Base-by-base conservation (phyloP, 202 grass and related monocot species). In the Schoenoplectus triqueter region DNA sequence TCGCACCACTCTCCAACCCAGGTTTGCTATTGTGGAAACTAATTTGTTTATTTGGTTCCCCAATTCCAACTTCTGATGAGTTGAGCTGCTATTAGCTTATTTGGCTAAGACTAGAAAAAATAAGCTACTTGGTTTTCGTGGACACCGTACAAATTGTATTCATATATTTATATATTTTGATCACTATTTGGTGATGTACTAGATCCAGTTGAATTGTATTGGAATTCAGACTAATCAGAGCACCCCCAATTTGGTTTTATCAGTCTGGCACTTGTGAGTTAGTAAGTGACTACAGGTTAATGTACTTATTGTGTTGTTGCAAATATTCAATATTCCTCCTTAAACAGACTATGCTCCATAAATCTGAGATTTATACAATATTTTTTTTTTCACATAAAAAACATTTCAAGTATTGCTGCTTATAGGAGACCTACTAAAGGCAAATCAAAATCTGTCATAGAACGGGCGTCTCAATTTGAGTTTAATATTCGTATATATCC, bases 1-100 rank as follows among this genome's bases (percentile, higher is more conserved):
- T 9, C 95, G 94, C 86, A 93, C 89, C 77, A 52, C 62, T 86
- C 91, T 98, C 88, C 95, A 95, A 85, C 83, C 91, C 56, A 98
- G 95, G 95, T 93, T 69, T 17, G 1, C 52, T 17, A 22, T 47
- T n/a, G 3, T 78, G n/a, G 70, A 51, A 49, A n/a, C 2, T 47
- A 45, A 69, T 13, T n/a, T 15, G 14, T 71, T 48, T 71, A 31
- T 31, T 31, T 31, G 31, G 13, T 19, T 49, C 14, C 42, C 14
- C n/a, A 5, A 5, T 71, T 5, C 10, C 18, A 31, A 55, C 2
- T 10, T 63, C 40, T 68, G 14, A 6, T 5, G 74, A 31, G 10
- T 72, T 69, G 49, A 56, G 5, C 47, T 15, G 4, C 5, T 4
- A 19, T 82, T 21, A 47, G 22, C 48, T 41, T 72, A 11, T 40